These are phyloP conservation scores for Pythium chondricola DNA, from an alignment of 352 stramenopile genomes.

Conservation along the genomic window DNA sequence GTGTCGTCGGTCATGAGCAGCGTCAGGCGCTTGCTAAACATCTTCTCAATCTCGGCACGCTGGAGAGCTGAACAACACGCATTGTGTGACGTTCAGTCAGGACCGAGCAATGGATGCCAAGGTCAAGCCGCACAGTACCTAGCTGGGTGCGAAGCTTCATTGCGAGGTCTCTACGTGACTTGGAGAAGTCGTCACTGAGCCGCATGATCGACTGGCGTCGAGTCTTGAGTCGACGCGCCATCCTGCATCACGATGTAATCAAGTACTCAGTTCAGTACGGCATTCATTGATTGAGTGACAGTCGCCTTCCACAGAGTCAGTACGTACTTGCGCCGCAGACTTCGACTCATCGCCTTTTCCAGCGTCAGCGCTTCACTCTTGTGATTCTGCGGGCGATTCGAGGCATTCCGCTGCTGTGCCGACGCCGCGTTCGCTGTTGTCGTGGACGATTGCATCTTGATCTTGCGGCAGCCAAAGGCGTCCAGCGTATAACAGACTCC, in stretches of 20 bases:
- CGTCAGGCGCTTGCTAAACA: conserved; percentile 48
- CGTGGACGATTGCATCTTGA: conserved; percentile 60
- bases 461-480: conserved; percentile 43
- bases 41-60: conserved; percentile 54
- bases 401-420: conserved; percentile 19
- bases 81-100: too few species aligned
- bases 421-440: conserved; percentile 1
- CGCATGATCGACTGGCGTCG: conserved; percentile 39
- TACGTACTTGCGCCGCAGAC: conserved; percentile 55
- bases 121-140: conserved; percentile 14
- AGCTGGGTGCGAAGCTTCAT: conserved; percentile 52
- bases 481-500: conserved; percentile 77
- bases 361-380: conserved; percentile 37
- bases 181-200: conserved; percentile 41
- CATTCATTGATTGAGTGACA: too few species aligned
- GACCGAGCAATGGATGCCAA: neutral
- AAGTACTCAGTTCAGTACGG: too few species aligned
- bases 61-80: conserved; percentile 60
- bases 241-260: conserved; percentile 28
- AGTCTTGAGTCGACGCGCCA: conserved; percentile 47
- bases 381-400: conserved; percentile 13
- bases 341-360: conserved; percentile 50
- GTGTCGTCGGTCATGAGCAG: conserved; percentile 49
- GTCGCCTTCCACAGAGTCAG: too few species aligned
- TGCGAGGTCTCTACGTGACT: conserved; percentile 26